phyloP scores from a whole-genome alignment of 257 asterid species.

The Jacaranda mimosifolia region DNA sequence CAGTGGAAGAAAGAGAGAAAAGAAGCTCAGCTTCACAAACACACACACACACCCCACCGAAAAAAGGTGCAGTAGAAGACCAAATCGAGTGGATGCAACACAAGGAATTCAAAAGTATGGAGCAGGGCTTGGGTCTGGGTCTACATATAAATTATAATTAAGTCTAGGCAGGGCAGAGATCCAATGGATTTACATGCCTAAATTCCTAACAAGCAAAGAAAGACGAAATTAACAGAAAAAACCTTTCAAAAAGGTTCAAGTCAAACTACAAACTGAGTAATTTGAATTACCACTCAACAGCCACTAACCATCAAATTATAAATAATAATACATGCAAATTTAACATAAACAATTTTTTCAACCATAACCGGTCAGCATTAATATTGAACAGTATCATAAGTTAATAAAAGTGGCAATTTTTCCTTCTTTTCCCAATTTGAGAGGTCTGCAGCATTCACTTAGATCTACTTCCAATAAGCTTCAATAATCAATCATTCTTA shows the following conservation, averaged over 20 bases:
- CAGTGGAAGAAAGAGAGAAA: background rate
- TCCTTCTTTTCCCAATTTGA: constrained; percentile 25
- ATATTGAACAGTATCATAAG: constrained; percentile 15
- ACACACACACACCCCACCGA: background rate
- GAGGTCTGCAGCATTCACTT: constrained; percentile 26
- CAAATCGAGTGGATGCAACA: background rate
- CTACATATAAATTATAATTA: background rate
- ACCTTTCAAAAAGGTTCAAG: background rate
- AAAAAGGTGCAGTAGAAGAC: background rate
- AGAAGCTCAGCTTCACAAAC: background rate
- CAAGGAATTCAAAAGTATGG: background rate
- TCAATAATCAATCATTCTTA: constrained; percentile 80
- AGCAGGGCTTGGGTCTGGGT: constrained; percentile 11
- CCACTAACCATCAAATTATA: background rate
- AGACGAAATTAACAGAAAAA: background rate
- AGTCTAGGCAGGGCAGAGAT: background rate
- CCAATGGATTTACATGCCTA: background rate
- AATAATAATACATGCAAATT: constrained; percentile 14
- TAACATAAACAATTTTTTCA: constrained; percentile 26
- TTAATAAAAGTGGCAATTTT: constrained; percentile 17
- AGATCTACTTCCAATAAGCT: constrained; percentile 41
- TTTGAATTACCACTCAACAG: no score
- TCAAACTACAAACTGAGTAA: background rate
- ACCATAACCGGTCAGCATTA: constrained; percentile 18
- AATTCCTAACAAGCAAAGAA: background rate